Conservation (phyloP, 2,329 filamentous ascomycete genomes). For the Aspergillus hiratsukae region DNA sequence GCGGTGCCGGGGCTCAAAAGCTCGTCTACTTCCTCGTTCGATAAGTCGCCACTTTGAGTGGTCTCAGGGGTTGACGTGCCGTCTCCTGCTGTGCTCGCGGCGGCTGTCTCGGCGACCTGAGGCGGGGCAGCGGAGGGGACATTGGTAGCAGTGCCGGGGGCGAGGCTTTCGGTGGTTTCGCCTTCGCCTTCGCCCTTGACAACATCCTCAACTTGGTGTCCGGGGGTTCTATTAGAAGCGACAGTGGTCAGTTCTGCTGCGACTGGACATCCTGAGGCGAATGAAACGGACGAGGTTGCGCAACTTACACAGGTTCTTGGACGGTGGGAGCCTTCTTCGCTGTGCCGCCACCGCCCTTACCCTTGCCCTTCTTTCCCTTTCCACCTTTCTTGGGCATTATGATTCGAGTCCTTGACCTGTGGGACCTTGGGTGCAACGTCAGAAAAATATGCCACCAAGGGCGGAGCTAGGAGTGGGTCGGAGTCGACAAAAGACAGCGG, state of each 20-base stretch:
- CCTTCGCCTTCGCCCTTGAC: constrained; percentile 17
- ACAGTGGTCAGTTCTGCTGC: constrained; percentile 4
- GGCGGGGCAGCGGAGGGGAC: constrained; percentile 7
- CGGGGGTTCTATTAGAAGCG: constrained; percentile 14
- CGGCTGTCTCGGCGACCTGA: constrained; percentile 5
- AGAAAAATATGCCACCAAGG: constrained; percentile 8
- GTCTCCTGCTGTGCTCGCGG: constrained; percentile 6
- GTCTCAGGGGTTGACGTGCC: constrained; percentile 3
- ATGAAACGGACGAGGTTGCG: neutral
- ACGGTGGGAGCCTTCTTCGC: constrained; percentile 25
- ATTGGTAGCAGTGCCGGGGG: constrained; percentile 13
- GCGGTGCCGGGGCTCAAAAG: neutral
- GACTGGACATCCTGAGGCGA: neutral
- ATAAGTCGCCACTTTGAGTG: constrained; percentile 1
- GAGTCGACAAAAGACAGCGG: neutral
- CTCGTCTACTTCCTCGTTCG: constrained; percentile 1
- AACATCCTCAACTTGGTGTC: constrained; percentile 20
- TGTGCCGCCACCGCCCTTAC: constrained; percentile 21
- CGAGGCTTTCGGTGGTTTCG: constrained; percentile 11
- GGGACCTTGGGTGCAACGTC: neutral
- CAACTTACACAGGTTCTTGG: constrained; percentile 29
- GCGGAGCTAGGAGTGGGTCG: constrained; percentile 3
- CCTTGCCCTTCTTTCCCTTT: constrained; percentile 26
- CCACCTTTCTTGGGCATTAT: constrained; percentile 34
- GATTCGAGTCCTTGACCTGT: constrained; percentile 6